Evolutionary conservation across 305 asterid genomes (phyloP).

Genomic region (Fraxinus dipetala): DNA sequence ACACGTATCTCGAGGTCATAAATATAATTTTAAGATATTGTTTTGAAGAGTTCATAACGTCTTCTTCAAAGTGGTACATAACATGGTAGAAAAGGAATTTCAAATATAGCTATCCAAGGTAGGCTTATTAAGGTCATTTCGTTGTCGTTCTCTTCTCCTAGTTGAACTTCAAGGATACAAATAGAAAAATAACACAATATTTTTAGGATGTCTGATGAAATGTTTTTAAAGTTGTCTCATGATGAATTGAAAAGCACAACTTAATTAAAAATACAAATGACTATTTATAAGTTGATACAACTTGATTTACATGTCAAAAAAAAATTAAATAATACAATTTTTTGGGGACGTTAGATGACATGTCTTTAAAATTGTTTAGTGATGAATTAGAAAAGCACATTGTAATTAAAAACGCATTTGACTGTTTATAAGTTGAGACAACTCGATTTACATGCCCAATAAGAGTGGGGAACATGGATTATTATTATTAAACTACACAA

Average conservation of each 20-base stretch:
- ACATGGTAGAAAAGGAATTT: neutral
- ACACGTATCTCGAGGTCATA: neutral
- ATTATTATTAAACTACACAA: neutral
- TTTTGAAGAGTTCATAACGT: neutral
- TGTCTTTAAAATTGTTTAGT: neutral
- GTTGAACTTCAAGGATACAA: neutral
- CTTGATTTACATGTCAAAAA: neutral
- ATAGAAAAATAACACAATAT: neutral
- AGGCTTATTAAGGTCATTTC: neutral
- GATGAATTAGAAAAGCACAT: neutral
- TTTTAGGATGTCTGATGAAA: neutral
- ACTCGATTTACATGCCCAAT: neutral
- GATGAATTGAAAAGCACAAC: neutral
- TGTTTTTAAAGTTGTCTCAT: neutral
- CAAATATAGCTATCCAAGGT: neutral
- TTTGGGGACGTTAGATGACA: neutral
- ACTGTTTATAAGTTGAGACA: neutral
- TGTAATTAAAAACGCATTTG: neutral
- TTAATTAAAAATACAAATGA: too few species aligned
- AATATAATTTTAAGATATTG: neutral
- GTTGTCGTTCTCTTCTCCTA: neutral
- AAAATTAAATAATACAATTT: neutral
- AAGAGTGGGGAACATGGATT: neutral
- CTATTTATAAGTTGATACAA: neutral
- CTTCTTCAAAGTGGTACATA: neutral